These are phyloP conservation scores for Babesia ovata DNA, from an alignment of 169 alveolate species.

Conservation along the genomic window DNA sequence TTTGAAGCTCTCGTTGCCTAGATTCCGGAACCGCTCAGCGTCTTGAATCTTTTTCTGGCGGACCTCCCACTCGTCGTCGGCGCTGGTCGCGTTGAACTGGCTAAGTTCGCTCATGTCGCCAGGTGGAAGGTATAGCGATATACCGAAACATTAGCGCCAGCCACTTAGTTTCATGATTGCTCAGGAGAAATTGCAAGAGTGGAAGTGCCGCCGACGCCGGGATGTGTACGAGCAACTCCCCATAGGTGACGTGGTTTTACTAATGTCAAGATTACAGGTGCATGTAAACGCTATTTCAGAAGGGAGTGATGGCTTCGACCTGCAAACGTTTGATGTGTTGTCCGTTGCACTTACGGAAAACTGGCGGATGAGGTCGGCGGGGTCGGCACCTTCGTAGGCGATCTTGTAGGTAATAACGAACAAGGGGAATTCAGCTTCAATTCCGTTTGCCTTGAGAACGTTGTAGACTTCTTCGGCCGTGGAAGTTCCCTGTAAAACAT, in stretches of 20 bases:
- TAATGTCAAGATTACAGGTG: too few relatives aligned
- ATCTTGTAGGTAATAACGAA: conserved; percentile 59
- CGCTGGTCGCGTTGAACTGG: not conserved
- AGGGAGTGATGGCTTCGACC: not conserved
- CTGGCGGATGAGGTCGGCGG: conserved; percentile 43
- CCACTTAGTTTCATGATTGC: too few relatives aligned
- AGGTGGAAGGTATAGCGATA: too few relatives aligned
- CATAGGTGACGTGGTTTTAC: too few relatives aligned
- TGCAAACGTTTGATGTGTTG: not conserved
- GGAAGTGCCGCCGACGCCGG: too few relatives aligned
- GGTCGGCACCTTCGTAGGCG: conserved; percentile 46
- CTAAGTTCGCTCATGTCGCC: not conserved
- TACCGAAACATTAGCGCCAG: too few relatives aligned
- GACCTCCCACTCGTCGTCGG: conserved; percentile 29
- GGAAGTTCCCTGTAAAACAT: conserved; percentile 44
- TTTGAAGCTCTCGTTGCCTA: conserved; percentile 83
- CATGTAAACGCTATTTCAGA: not conserved
- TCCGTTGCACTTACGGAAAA: conserved; percentile 24
- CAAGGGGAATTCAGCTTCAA: conserved; percentile 52
- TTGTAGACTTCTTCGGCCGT: conserved; percentile 55
- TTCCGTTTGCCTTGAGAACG: conserved; percentile 35
- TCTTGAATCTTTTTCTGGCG: conserved; percentile 54
- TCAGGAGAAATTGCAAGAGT: too few relatives aligned
- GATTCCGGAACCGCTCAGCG: conserved; percentile 71
- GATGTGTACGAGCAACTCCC: too few relatives aligned